A percentile compares a stretch with the other conserved stretches of the same genome.
phyloP scores from a whole-genome alignment of 352 stramenopile genomes.

The Phytopythium kandeliae region DNA sequence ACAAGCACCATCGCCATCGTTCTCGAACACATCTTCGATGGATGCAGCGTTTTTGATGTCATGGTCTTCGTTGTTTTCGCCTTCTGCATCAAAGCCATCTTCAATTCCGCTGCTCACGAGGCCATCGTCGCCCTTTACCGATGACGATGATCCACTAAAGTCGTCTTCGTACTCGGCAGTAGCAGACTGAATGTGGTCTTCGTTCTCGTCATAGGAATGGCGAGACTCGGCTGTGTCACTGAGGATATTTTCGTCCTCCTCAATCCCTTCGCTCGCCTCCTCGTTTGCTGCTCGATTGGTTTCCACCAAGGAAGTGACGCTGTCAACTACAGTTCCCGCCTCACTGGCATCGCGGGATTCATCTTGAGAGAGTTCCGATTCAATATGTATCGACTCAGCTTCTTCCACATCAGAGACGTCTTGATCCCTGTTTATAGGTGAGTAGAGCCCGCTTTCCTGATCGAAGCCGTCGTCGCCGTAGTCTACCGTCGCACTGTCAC shows the following conservation, averaged over 20 bases:
- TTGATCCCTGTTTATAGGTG: neutral
- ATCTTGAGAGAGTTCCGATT: neutral
- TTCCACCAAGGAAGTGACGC: slow-evolving; percentile 7
- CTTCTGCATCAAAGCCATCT: slow-evolving; percentile 1
- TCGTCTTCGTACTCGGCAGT: slow-evolving; percentile 37
- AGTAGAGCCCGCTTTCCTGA: slow-evolving; percentile 16
- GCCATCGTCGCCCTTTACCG: slow-evolving; percentile 1
- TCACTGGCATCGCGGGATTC: slow-evolving; percentile 1
- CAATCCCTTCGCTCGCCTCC: neutral
- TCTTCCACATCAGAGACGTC: neutral
- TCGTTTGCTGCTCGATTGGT: slow-evolving; percentile 3
- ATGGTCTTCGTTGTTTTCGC: neutral
- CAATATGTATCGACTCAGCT: neutral
- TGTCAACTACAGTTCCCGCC: slow-evolving; percentile 9
- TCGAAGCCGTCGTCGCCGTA: slow-evolving; percentile 43
- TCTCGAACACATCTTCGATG: neutral
- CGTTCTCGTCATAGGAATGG: neutral
- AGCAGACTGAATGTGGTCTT: neutral
- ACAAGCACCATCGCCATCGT: slow-evolving; percentile 4
- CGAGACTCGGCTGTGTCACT: neutral
- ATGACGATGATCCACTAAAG: slow-evolving; percentile 28
- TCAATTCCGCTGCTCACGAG: neutral
- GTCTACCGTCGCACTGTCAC: slow-evolving; percentile 15
- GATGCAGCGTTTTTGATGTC: neutral
- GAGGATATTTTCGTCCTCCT: slow-evolving; percentile 7